Conservation (phyloP, 2,329 filamentous ascomycete species). For the Rosellinia necatrix region DNA sequence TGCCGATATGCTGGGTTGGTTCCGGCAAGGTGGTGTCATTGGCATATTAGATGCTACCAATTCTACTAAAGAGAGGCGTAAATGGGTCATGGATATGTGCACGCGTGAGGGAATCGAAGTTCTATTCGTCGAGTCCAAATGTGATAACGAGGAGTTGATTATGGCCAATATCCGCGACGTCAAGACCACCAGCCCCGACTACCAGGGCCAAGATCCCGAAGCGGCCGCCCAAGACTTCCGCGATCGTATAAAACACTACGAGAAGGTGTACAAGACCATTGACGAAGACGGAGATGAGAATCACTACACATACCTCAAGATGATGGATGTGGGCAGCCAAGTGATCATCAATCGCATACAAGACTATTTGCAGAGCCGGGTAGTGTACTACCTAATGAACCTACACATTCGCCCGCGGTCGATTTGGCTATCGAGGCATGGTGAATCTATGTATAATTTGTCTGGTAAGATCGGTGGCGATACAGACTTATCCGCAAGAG, state of each 20-base stretch:
- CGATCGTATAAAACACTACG: conserved; percentile 93
- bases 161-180: conserved; percentile 98
- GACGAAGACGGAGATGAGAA: conserved; percentile 79
- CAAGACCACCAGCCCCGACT: conserved; percentile 95
- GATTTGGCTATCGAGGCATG: conserved; percentile 95
- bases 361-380: conserved; percentile 93
- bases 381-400: conserved; percentile 99
- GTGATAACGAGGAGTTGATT: conserved; percentile 92
- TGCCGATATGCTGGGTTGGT: conserved; percentile 93
- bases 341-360: conserved; percentile 98
- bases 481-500: conserved; percentile 81
- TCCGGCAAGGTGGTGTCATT: conserved; percentile 78
- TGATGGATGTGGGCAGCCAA: conserved; percentile 93
- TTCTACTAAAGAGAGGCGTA: conserved; percentile 84
- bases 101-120: conserved; percentile 80
- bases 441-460: conserved; percentile 92
- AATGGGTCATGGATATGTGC: conserved; percentile 88
- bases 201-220: conserved; percentile 91
- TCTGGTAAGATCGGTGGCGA: conserved; percentile 92
- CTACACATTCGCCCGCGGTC: conserved; percentile 95
- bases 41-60: conserved; percentile 97
- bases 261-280: conserved; percentile 94
- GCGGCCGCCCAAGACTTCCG: conserved; percentile 88
- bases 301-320: conserved; percentile 91
- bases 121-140: conserved; percentile 95